Percentiles rank a stretch among this genome's conserved stretches.
Conservation (phyloP, 2,329 filamentous ascomycete species). For the Knufia petricola region DNA sequence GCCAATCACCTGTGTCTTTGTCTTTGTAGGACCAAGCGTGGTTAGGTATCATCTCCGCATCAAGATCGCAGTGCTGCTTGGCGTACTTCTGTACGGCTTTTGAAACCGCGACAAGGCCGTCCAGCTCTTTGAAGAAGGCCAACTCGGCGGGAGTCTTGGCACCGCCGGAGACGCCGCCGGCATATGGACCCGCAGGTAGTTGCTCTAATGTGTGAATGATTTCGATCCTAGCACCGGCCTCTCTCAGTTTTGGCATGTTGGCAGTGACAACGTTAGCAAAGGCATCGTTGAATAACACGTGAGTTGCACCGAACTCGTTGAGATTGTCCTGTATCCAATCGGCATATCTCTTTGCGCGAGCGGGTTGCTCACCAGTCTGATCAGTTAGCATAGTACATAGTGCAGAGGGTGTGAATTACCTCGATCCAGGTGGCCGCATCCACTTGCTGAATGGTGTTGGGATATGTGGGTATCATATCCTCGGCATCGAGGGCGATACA, state of each 20-base stretch:
- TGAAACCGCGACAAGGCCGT: constrained; percentile 16
- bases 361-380: constrained; percentile 1
- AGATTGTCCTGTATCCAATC: constrained; percentile 3
- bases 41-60: constrained; percentile 14
- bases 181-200: constrained; percentile 64
- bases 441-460: constrained; percentile 7
- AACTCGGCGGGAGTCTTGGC: constrained; percentile 10
- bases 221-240: constrained; percentile 4
- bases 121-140: constrained; percentile 12
- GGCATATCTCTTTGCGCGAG: not conserved
- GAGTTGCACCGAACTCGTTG: constrained; percentile 10
- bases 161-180: constrained; percentile 41
- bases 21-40: constrained; percentile 20
- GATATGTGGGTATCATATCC: constrained; percentile 7
- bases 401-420: not conserved
- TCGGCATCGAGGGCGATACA: constrained; percentile 10
- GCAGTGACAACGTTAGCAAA: constrained; percentile 8
- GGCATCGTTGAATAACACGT: constrained; percentile 14
- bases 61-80: constrained; percentile 13
- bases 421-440: constrained; percentile 10
- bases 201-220: constrained; percentile 70
- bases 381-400: not conserved
- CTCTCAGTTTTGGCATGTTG: constrained; percentile 4
- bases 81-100: constrained; percentile 15
- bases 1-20: constrained; percentile 11